Evolutionary conservation across 208 protist species (phyloP), one percentile per base, ranked within the genome.

Genomic region (Crithidia expoeki): DNA sequence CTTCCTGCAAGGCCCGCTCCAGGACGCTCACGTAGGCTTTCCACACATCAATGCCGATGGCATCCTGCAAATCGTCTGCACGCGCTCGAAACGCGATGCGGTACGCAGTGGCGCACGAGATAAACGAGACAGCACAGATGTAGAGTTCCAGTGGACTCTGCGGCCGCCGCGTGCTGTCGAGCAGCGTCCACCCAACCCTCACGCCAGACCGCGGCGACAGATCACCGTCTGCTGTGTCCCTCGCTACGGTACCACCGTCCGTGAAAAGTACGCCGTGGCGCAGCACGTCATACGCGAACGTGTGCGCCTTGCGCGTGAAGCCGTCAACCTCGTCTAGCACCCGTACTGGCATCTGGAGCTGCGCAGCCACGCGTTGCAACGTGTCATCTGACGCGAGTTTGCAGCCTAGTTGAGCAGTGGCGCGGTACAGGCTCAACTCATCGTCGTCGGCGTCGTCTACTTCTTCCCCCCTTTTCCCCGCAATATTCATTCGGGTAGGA

Each of bases 1-100:
- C 68, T 33, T 58, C 68, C 38, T 65, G 68, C n/a, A 73, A 40
- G n/a, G 55, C 58, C 2, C 66, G 66, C 55, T 72, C 66, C 4
- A 72, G 56, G 0, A 63, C 56, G 10, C 44, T 17, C n/a, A 72
- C 66, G 32, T 53, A 50, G 9, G 55, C 66, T 25, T 4, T 0
- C 55, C 66, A 72, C 16, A 56, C 66, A 4, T 16, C 10, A 0
- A 44, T 17, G 11, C 36, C 4, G 14, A 56, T 21, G 2, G 63
- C 2, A 0, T 1, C 4, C 32, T 2, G 0, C n/a, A 5, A 4
- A 28, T 32, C 23, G 34, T 27, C 49, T 2, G 23, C n/a, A 14
- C 14, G 7, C 1, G 28, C 12, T n/a, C 11, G 53, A 52, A 50
- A 58, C 10, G 36, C 36, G 33, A 1, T 25, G 19, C 65, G 17